Conservation (phyloP, 2,329 filamentous ascomycete genomes). For the Phialocephala subalpina region DNA sequence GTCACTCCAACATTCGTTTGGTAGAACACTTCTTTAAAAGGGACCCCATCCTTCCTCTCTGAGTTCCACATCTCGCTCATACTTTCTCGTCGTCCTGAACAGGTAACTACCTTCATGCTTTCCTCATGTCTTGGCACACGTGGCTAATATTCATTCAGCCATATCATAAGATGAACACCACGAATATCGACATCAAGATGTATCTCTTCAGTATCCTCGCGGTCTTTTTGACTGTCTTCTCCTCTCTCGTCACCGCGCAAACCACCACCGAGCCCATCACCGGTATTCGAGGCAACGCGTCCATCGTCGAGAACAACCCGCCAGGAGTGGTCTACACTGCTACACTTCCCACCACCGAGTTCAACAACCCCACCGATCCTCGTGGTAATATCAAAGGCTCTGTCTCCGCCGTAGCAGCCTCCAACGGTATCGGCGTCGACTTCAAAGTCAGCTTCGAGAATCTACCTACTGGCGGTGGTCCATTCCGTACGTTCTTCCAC, state of each 20-base stretch:
- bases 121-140: conserved; percentile 7
- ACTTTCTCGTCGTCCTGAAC: conserved; percentile 13
- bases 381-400: conserved; percentile 62
- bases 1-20: conserved; percentile 18
- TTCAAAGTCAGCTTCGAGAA: conserved; percentile 65
- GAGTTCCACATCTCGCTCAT: conserved; percentile 15
- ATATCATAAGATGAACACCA: background rate
- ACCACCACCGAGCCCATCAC: conserved; percentile 35
- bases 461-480: conserved; percentile 63
- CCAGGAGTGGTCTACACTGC: conserved; percentile 61
- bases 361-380: conserved; percentile 57
- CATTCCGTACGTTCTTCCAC: conserved; percentile 61
- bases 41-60: background rate
- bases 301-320: conserved; percentile 63
- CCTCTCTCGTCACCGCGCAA: conserved; percentile 32
- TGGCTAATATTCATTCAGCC: conserved; percentile 10
- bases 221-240: conserved; percentile 26
- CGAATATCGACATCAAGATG: conserved; percentile 29
- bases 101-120: conserved; percentile 7
- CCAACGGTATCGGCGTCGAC: conserved; percentile 61
- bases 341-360: conserved; percentile 53
- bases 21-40: conserved; percentile 12
- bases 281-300: conserved; percentile 55
- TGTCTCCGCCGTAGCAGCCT: conserved; percentile 55
- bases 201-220: conserved; percentile 25